These are phyloP conservation scores for Poa pratensis DNA, from an alignment of 176 grass and related monocot species.

Conservation along the genomic window DNA sequence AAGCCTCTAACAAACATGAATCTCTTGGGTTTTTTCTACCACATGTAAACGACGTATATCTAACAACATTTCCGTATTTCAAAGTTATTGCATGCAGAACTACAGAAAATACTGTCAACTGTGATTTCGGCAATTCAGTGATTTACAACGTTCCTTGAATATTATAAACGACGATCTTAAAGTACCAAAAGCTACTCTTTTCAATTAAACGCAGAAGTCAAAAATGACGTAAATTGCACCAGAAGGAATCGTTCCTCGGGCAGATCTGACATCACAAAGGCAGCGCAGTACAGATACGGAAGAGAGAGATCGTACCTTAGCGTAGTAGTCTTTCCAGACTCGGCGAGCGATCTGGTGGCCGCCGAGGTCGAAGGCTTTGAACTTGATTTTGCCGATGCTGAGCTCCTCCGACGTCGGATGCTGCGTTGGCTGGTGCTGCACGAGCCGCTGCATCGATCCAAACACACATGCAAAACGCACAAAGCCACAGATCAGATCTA, in stretches of 20 bases:
- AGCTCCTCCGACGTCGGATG: constrained; percentile 83
- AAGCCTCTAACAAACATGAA: not conserved
- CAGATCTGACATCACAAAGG: constrained; percentile 37
- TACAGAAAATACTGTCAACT: not conserved
- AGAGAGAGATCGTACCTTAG: constrained; percentile 47
- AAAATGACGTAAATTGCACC: not conserved
- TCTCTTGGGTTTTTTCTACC: not conserved
- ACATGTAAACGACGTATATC: not conserved
- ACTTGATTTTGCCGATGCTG: constrained; percentile 84
- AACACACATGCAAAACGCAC: not conserved
- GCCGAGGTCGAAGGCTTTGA: constrained; percentile 81
- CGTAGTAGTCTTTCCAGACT: constrained; percentile 86
- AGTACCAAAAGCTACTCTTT: not conserved
- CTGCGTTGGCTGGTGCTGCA: constrained; percentile 85
- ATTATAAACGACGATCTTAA: not conserved
- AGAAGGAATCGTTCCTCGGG: not conserved
- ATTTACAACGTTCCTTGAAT: not conserved
- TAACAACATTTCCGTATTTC: not conserved
- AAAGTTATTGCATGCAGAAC: not conserved
- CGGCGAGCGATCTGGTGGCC: constrained; percentile 79
- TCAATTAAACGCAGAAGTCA: not conserved
- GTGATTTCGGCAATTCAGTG: not conserved
- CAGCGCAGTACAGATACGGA: not conserved
- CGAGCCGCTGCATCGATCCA: constrained; percentile 55
- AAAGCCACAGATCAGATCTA: not conserved